These are phyloP conservation scores for Aeminium ludgeri DNA, from an alignment of 495 filamentous ascomycete genomes.

Conservation along the genomic window DNA sequence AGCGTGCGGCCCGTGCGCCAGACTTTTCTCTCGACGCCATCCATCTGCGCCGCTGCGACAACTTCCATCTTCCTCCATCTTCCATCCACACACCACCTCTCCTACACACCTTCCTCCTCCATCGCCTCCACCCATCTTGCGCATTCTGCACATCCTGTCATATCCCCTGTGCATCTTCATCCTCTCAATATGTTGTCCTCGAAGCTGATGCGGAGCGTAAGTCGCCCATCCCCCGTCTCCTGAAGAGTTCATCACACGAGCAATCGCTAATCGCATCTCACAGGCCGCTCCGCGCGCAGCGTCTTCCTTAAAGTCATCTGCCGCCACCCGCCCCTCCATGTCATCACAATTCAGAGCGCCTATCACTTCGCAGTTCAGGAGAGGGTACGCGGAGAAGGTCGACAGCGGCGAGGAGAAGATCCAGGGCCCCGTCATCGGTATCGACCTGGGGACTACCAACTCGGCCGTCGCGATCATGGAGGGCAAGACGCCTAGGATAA, in stretches of 20 bases:
- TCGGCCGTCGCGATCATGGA: slow-evolving; percentile 97
- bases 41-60: neutral
- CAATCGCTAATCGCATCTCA: slow-evolving; percentile 15
- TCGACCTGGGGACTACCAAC: slow-evolving; percentile 98
- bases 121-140: neutral
- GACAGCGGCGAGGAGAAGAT: slow-evolving; percentile 57
- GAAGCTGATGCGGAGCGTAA: slow-evolving; percentile 54
- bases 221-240: slow-evolving; percentile 26
- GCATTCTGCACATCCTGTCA: slow-evolving; percentile 15
- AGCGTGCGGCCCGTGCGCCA: no score
- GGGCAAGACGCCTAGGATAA: slow-evolving; percentile 85
- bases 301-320: slow-evolving; percentile 38
- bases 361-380: slow-evolving; percentile 39
- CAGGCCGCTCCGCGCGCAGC: slow-evolving; percentile 50
- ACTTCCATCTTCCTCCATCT: neutral
- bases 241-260: slow-evolving; percentile 16
- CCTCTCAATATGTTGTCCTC: slow-evolving; percentile 42
- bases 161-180: slow-evolving; percentile 7
- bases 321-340: slow-evolving; percentile 28
- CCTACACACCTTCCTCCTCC: neutral
- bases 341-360: slow-evolving; percentile 30
- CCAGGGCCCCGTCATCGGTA: slow-evolving; percentile 92
- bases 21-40: neutral
- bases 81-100: slow-evolving; percentile 1
- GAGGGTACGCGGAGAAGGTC: slow-evolving; percentile 55